phyloP scores from a whole-genome alignment of 2,329 filamentous ascomycete genomes.

The Scopulariopsis brevicaulis region DNA sequence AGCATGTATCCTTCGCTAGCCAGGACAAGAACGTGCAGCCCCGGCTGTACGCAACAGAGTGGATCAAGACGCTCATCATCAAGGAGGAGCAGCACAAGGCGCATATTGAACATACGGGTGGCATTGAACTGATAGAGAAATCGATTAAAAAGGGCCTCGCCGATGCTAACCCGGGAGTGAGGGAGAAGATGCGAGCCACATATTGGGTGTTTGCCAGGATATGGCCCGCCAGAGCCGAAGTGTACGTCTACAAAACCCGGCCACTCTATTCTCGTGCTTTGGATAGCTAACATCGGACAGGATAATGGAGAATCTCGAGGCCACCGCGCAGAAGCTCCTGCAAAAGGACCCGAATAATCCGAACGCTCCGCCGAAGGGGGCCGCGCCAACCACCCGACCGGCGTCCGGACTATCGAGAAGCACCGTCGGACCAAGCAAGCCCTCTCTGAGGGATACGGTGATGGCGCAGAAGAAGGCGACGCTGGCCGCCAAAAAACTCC shows the following conservation, averaged over 20 bases:
- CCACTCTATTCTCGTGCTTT: background rate
- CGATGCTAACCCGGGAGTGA: slow-evolving; percentile 82
- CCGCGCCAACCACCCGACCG: slow-evolving; percentile 33
- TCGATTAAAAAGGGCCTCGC: slow-evolving; percentile 79
- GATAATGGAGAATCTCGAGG: slow-evolving; percentile 68
- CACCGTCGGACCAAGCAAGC: slow-evolving; percentile 44
- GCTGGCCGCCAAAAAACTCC: slow-evolving; percentile 36
- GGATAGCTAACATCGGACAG: slow-evolving; percentile 24
- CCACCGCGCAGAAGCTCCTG: slow-evolving; percentile 66
- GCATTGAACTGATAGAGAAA: slow-evolving; percentile 75
- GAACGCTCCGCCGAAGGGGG: slow-evolving; percentile 48
- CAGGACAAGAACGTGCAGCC: slow-evolving; percentile 93
- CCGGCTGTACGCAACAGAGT: slow-evolving; percentile 65
- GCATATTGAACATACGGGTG: slow-evolving; percentile 74
- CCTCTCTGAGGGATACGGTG: slow-evolving; percentile 72
- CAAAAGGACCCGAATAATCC: slow-evolving; percentile 79
- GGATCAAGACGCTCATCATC: slow-evolving; percentile 73
- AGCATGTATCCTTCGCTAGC: slow-evolving; percentile 71
- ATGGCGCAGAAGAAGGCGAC: slow-evolving; percentile 64
- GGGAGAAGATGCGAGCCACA: slow-evolving; percentile 72
- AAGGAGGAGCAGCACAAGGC: slow-evolving; percentile 70
- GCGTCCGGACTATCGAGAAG: slow-evolving; percentile 53
- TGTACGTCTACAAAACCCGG: slow-evolving; percentile 34
- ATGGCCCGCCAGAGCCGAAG: slow-evolving; percentile 69
- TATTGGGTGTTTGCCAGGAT: slow-evolving; percentile 75